Evolutionary conservation across 192 early-diverging fungal species (phyloP).

Genomic region (Coemansia sp.): DNA sequence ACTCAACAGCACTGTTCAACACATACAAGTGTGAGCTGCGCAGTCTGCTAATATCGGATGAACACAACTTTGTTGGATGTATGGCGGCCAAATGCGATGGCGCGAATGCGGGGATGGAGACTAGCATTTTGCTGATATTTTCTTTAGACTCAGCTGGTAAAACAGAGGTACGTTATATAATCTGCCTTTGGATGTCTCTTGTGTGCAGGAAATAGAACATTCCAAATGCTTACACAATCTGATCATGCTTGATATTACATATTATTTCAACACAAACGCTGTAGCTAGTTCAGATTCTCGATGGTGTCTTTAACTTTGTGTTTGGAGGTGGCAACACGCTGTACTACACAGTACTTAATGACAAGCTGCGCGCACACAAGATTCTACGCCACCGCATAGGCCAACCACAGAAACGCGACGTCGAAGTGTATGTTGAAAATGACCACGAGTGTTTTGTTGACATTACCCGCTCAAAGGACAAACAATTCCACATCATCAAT

Average conservation of each 20-base stretch:
- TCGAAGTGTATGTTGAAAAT: slow-evolving; percentile 61
- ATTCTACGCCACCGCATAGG: slow-evolving; percentile 43
- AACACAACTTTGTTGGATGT: slow-evolving; percentile 30
- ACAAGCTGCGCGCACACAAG: slow-evolving; percentile 65
- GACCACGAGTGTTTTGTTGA: slow-evolving; percentile 72
- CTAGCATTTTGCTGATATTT: slow-evolving; percentile 32
- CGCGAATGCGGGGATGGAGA: slow-evolving; percentile 19
- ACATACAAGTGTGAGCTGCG: slow-evolving; percentile 20
- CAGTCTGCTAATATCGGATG: slow-evolving; percentile 45
- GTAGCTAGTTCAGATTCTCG: slow-evolving; percentile 50
- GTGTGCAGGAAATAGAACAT: too few relatives aligned
- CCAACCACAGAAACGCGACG: slow-evolving; percentile 9
- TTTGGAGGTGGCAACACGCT: slow-evolving; percentile 58
- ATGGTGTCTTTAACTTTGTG: slow-evolving; percentile 63
- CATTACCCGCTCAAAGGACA: slow-evolving; percentile 73
- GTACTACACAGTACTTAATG: slow-evolving; percentile 69
- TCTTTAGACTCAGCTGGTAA: slow-evolving; percentile 10
- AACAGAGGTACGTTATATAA: slow-evolving; percentile 18
- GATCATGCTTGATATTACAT: neutral
- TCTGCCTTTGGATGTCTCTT: too few relatives aligned
- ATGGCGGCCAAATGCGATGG: slow-evolving; percentile 14
- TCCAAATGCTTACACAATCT: neutral
- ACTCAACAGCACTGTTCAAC: slow-evolving; percentile 15
- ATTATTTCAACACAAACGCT: neutral
- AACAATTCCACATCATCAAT: slow-evolving; percentile 65